phyloP scores from a whole-genome alignment of 768 basidiomycete species.

The Tricholoma bakamatsutake region DNA sequence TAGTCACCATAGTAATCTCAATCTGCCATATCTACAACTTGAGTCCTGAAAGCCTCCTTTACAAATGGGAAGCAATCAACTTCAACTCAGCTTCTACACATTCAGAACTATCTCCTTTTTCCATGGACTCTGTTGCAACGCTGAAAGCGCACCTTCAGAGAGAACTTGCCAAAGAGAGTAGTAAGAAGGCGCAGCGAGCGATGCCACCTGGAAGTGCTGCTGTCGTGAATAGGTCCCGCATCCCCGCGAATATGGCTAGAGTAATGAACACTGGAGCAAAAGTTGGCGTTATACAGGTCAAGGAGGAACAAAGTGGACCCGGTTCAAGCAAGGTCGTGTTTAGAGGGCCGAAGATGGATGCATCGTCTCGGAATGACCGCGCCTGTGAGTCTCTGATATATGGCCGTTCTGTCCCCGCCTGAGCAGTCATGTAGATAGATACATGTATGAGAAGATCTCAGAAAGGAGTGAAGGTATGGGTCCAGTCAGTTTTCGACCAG shows the following conservation, averaged over 20 bases:
- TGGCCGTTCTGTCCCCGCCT: background rate
- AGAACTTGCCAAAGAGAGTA: constrained; percentile 29
- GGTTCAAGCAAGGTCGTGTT: constrained; percentile 27
- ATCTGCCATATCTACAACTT: constrained; percentile 62
- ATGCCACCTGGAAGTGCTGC: constrained; percentile 21
- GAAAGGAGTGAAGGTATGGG: constrained; percentile 74
- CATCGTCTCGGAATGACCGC: constrained; percentile 36
- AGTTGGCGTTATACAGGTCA: constrained; percentile 21
- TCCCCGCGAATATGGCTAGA: constrained; percentile 23
- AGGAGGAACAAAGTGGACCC: constrained; percentile 29
- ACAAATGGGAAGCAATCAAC: constrained; percentile 63
- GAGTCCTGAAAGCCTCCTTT: constrained; percentile 46
- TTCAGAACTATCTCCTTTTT: constrained; percentile 33
- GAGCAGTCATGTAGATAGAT: constrained; percentile 51
- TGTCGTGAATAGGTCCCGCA: constrained; percentile 29
- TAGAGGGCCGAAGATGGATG: constrained; percentile 33
- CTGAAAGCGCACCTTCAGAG: constrained; percentile 47
- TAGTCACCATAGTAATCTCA: constrained; percentile 40
- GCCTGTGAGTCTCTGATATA: constrained; percentile 43
- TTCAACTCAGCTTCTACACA: constrained; percentile 28
- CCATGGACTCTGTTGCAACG: constrained; percentile 42
- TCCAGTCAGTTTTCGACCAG: background rate
- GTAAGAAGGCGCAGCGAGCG: constrained; percentile 28
- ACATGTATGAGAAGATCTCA: constrained; percentile 90
- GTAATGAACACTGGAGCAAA: constrained; percentile 11